Evolutionary conservation across 78 protist genomes (phyloP).

Genomic region (Diacronema lutheri): DNA sequence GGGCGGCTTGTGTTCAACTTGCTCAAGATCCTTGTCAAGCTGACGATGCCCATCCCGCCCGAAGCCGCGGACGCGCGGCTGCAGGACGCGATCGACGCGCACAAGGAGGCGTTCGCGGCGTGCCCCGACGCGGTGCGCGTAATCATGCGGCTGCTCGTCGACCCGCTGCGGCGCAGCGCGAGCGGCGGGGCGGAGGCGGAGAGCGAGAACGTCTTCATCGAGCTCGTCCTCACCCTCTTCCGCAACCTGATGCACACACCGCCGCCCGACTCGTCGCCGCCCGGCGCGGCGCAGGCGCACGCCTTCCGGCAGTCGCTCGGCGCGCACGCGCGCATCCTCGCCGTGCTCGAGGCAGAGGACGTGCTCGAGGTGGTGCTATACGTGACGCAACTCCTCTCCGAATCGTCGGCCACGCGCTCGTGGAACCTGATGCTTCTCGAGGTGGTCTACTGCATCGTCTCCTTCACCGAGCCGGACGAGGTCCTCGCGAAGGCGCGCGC

Average conservation of each 20-base stretch:
- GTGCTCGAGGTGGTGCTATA: neutral
- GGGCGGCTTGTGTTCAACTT: neutral
- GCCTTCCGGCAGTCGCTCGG: neutral
- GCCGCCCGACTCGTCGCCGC: neutral
- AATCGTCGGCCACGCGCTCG: neutral
- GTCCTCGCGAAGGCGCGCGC: neutral
- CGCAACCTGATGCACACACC: conserved; percentile 13
- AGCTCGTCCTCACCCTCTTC: neutral
- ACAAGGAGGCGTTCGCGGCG: too few relatives aligned
- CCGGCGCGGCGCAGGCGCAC: neutral
- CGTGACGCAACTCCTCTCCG: neutral
- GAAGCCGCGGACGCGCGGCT: neutral
- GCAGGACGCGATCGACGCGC: too few relatives aligned
- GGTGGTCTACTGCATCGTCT: neutral
- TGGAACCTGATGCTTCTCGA: conserved; percentile 5
- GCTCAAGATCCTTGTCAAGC: conserved; percentile 19
- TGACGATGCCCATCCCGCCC: neutral
- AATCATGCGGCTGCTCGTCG: too few relatives aligned
- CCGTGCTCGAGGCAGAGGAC: neutral
- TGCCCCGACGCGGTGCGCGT: too few relatives aligned
- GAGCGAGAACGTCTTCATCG: neutral
- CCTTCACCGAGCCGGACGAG: neutral
- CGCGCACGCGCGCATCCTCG: neutral
- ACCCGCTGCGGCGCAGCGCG: too few relatives aligned
- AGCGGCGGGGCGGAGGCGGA: neutral